These are phyloP conservation scores for Saccharomycopsis lassenensis DNA, from an alignment of 805 yeast species.

Conservation along the genomic window DNA sequence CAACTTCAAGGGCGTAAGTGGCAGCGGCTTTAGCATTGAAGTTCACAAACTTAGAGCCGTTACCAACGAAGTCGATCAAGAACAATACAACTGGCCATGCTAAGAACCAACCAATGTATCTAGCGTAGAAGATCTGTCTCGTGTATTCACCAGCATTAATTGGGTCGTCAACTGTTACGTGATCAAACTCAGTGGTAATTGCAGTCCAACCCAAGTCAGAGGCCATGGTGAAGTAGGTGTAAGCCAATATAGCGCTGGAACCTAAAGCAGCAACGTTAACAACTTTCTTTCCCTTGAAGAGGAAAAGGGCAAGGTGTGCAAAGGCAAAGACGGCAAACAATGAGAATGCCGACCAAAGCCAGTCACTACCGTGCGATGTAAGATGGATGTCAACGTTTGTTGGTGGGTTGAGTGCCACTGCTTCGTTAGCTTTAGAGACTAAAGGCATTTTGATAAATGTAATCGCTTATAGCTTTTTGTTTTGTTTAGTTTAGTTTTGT, in stretches of 20 bases:
- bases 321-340: slow-evolving; percentile 33
- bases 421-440: slow-evolving; percentile 21
- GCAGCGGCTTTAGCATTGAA: slow-evolving; percentile 25
- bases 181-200: slow-evolving; percentile 37
- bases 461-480: too few relatives aligned
- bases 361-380: slow-evolving; percentile 50
- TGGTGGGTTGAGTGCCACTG: slow-evolving; percentile 34
- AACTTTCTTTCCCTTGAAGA: slow-evolving; percentile 28
- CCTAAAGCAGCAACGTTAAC: slow-evolving; percentile 32
- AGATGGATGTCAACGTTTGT: slow-evolving; percentile 37
- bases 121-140: slow-evolving; percentile 47
- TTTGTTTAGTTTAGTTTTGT: too few relatives aligned
- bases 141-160: slow-evolving; percentile 23
- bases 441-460: slow-evolving; percentile 7
- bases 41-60: slow-evolving; percentile 22
- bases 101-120: slow-evolving; percentile 48
- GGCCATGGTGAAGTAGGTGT: slow-evolving; percentile 44
- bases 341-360: slow-evolving; percentile 56
- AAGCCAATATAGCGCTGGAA: slow-evolving; percentile 32
- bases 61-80: slow-evolving; percentile 25
- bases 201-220: slow-evolving; percentile 47
- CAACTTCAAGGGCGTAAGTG: slow-evolving; percentile 32
- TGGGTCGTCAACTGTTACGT: slow-evolving; percentile 27
- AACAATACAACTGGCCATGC: slow-evolving; percentile 35
- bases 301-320: slow-evolving; percentile 20